These are phyloP conservation scores for Globomyces pollinis-pini DNA, from an alignment of 192 early-diverging fungal genomes.

Conservation along the genomic window DNA sequence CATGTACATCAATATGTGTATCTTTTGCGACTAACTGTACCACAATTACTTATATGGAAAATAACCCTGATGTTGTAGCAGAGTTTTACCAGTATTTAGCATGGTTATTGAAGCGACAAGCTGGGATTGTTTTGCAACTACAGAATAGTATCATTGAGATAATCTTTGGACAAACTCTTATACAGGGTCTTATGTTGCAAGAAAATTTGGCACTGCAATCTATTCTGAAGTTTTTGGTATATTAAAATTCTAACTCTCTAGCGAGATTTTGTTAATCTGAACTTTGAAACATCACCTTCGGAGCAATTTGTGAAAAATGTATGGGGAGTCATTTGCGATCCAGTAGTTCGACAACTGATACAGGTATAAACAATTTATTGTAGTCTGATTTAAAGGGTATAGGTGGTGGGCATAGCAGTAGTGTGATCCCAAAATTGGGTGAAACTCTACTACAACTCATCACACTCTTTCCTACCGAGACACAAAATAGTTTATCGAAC, in stretches of 20 bases:
- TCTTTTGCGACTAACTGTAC: constrained; percentile 4
- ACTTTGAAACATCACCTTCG: background rate
- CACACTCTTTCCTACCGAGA: background rate
- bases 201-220: background rate
- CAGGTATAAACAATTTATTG: background rate
- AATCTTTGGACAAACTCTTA: background rate
- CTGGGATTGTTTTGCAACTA: background rate
- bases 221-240: background rate
- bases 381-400: too few species aligned
- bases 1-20: background rate
- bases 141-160: background rate
- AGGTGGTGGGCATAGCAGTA: background rate
- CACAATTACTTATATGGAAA: background rate
- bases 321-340: background rate
- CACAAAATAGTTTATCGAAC: background rate
- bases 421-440: background rate
- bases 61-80: constrained; percentile 8
- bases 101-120: background rate
- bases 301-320: background rate
- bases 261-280: background rate
- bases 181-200: background rate
- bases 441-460: constrained; percentile 1
- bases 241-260: background rate
- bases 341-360: background rate
- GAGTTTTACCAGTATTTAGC: constrained; percentile 5